Percentiles rank a stretch among this genome's conserved stretches.
Conservation (phyloP, 345 rosid genomes). For the Geranium brycei region DNA sequence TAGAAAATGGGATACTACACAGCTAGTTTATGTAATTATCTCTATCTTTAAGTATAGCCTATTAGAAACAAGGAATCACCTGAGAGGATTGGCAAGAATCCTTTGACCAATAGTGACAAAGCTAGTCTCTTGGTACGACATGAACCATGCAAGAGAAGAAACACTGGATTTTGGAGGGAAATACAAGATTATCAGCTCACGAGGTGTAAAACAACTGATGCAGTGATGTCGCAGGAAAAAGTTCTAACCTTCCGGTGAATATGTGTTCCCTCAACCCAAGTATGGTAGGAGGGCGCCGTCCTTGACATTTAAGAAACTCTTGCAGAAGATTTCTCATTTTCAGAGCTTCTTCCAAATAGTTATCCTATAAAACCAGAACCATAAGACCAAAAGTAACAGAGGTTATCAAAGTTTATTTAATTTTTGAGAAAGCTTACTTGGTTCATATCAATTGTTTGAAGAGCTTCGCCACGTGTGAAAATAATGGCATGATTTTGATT, state of each 20-base stretch:
- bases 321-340: slow-evolving; percentile 95
- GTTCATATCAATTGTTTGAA: slow-evolving; percentile 95
- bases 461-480: slow-evolving; percentile 94
- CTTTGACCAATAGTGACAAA: slow-evolving; percentile 95
- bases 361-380: slow-evolving; percentile 43
- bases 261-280: slow-evolving; percentile 90
- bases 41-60: no score
- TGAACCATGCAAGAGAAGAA: slow-evolving; percentile 96
- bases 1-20: no score
- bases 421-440: slow-evolving; percentile 38
- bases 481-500: slow-evolving; percentile 87
- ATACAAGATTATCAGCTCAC: not conserved
- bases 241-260: slow-evolving; percentile 80
- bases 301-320: slow-evolving; percentile 65
- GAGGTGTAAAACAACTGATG: not conserved
- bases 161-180: slow-evolving; percentile 45
- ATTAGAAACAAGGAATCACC: slow-evolving; percentile 25
- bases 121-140: slow-evolving; percentile 97
- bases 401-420: slow-evolving; percentile 8
- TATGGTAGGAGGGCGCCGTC: slow-evolving; percentile 68
- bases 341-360: slow-evolving; percentile 83
- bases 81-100: slow-evolving; percentile 87
- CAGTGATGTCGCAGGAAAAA: not conserved
- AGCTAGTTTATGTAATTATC: no score
- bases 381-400: slow-evolving; percentile 11